A percentile compares a stretch with the other conserved stretches of the same genome.
Conservation (phyloP, 768 basidiomycete genomes). For the Boletus insuetus region DNA sequence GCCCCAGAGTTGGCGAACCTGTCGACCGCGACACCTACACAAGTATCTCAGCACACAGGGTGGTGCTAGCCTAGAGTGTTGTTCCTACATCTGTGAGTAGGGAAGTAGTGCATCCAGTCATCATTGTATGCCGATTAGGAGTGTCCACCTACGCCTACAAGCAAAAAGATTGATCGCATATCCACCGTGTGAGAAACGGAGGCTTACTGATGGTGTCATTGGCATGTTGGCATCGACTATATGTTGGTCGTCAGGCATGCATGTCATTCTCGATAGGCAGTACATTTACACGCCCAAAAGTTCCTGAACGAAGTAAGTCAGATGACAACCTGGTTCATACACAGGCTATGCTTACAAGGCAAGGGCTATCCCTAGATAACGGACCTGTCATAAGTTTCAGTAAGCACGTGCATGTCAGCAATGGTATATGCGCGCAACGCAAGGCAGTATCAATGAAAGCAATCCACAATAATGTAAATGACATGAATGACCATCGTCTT, state of each 20-base stretch:
- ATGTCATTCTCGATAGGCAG: background rate
- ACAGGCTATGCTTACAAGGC: constrained; percentile 9
- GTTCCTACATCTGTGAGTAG: constrained; percentile 6
- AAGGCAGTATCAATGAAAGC: background rate
- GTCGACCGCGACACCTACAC: constrained; percentile 8
- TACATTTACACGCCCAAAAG: constrained; percentile 17
- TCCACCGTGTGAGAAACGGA: background rate
- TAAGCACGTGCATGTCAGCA: no score
- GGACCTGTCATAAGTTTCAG: constrained; percentile 4
- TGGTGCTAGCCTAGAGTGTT: background rate
- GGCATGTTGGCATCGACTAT: constrained; percentile 19
- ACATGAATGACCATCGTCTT: constrained; percentile 12
- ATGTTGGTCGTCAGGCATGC: background rate
- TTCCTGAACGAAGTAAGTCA: background rate
- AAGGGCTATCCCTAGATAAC: constrained; percentile 17
- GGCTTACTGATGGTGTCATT: constrained; percentile 14
- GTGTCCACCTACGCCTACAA: constrained; percentile 8
- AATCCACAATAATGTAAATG: constrained; percentile 17
- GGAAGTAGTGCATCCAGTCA: background rate
- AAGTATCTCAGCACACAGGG: background rate
- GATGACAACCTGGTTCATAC: background rate
- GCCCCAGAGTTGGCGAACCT: constrained; percentile 13
- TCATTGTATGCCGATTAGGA: background rate
- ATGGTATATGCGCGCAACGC: background rate
- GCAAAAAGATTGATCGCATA: background rate